phyloP scores from a whole-genome alignment of 768 basidiomycete species.

The Neoboletus subvelutipes region DNA sequence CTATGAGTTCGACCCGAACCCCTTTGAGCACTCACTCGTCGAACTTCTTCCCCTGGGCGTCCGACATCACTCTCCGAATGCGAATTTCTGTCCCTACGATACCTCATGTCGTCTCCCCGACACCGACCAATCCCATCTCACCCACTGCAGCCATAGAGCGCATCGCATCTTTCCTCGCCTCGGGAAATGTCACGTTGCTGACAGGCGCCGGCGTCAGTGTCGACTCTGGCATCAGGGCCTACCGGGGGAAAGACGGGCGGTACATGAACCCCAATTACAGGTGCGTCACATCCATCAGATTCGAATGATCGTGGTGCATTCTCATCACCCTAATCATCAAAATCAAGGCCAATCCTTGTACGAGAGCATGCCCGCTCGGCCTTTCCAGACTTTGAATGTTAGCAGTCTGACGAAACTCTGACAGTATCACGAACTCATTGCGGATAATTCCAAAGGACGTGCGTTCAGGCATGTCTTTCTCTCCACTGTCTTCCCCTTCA shows the following conservation, averaged over 20 bases:
- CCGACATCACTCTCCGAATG: constrained; percentile 41
- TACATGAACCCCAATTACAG: constrained; percentile 92
- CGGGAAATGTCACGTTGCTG: constrained; percentile 71
- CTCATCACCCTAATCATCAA: not conserved
- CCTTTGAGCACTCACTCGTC: not conserved
- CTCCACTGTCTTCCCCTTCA: not conserved
- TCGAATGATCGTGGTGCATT: too few species aligned
- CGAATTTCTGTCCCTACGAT: constrained; percentile 77
- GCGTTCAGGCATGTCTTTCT: constrained; percentile 71
- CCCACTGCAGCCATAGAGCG: constrained; percentile 55
- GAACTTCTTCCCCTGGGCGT: not conserved
- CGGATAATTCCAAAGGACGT: constrained; percentile 64
- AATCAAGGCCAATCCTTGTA: constrained; percentile 56
- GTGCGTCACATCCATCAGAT: constrained; percentile 37
- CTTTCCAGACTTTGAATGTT: not conserved
- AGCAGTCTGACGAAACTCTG: constrained; percentile 10
- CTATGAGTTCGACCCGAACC: not conserved
- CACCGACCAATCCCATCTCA: constrained; percentile 39
- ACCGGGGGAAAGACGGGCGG: constrained; percentile 80
- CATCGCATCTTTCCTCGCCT: constrained; percentile 61
- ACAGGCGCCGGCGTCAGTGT: constrained; percentile 95
- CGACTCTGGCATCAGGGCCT: constrained; percentile 94
- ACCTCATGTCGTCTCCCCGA: constrained; percentile 50
- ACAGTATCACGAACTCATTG: constrained; percentile 80
- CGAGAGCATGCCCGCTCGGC: constrained; percentile 6